phyloP scores from a whole-genome alignment of 768 basidiomycete species.

The Tulasnella sp. region DNA sequence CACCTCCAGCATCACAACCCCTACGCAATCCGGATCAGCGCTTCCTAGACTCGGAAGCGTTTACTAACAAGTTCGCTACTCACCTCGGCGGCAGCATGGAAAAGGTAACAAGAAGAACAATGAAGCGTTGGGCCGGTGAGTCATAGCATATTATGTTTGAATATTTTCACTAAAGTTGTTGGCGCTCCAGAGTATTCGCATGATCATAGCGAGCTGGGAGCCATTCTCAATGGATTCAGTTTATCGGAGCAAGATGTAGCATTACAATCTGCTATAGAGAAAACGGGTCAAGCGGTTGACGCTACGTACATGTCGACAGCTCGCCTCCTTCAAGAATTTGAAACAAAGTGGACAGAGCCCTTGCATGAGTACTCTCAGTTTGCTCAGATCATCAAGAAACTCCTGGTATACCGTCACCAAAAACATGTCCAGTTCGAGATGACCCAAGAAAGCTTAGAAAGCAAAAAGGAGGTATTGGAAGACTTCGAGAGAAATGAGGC shows the following conservation, averaged over 20 bases:
- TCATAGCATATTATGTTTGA: not conserved
- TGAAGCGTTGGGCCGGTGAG: slow-evolving; percentile 91
- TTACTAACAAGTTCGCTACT: slow-evolving; percentile 88
- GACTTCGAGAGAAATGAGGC: slow-evolving; percentile 86
- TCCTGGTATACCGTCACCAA: slow-evolving; percentile 90
- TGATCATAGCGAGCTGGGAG: slow-evolving; percentile 84
- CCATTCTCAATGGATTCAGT: slow-evolving; percentile 84
- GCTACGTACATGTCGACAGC: slow-evolving; percentile 87
- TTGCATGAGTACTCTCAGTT: slow-evolving; percentile 94
- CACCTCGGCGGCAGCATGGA: slow-evolving; percentile 91
- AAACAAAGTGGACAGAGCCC: slow-evolving; percentile 91
- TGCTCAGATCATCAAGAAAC: slow-evolving; percentile 82
- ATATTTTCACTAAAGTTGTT: slow-evolving; percentile 3
- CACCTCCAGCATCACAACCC: slow-evolving; percentile 77
- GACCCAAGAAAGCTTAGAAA: slow-evolving; percentile 81
- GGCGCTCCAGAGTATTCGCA: slow-evolving; percentile 51
- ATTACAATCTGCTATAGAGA: slow-evolving; percentile 79
- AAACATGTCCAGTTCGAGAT: slow-evolving; percentile 97
- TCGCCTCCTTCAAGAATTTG: slow-evolving; percentile 79
- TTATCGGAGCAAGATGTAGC: slow-evolving; percentile 58
- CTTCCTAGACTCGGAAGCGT: slow-evolving; percentile 89
- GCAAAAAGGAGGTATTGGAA: slow-evolving; percentile 69
- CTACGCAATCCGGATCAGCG: slow-evolving; percentile 88
- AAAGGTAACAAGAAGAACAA: slow-evolving; percentile 79
- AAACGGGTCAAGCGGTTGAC: slow-evolving; percentile 93